A percentile compares a stretch with the other conserved stretches of the same genome.
Conservation (phyloP, 768 basidiomycete species). For the Leccinum aurantiacum region DNA sequence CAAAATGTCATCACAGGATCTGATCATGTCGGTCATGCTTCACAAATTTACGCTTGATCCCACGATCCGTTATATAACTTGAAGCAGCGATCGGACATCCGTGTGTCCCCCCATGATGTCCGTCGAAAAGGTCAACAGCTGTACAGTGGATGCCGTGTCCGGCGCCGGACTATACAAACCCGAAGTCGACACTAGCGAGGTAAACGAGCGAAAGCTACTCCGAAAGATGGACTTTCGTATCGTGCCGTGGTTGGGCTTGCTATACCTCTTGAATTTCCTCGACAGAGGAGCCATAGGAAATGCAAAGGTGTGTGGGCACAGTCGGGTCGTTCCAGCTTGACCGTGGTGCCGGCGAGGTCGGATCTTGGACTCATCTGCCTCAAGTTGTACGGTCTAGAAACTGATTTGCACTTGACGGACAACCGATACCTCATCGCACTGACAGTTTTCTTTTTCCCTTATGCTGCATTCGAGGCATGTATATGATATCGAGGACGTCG, state of each 20-base stretch:
- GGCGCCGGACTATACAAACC: constrained; percentile 41
- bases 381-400: constrained; percentile 59
- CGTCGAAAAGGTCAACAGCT: constrained; percentile 1
- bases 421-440: constrained; percentile 66
- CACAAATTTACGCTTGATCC: background rate
- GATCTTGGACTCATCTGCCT: background rate
- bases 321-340: background rate
- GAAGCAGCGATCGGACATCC: background rate
- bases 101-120: constrained; percentile 4
- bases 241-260: constrained; percentile 71
- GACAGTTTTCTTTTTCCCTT: constrained; percentile 77
- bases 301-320: constrained; percentile 50
- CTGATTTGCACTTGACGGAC: constrained; percentile 58
- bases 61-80: background rate
- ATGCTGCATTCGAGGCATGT: constrained; percentile 64
- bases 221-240: constrained; percentile 65
- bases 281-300: constrained; percentile 66
- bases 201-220: constrained; percentile 56
- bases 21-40: no score
- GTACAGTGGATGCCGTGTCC: background rate
- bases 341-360: background rate
- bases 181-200: constrained; percentile 49
- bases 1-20: background rate
- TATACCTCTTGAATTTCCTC: constrained; percentile 77
- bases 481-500: background rate